Conservation (phyloP, 2,329 filamentous ascomycete genomes). For the Apiospora phragmitis region DNA sequence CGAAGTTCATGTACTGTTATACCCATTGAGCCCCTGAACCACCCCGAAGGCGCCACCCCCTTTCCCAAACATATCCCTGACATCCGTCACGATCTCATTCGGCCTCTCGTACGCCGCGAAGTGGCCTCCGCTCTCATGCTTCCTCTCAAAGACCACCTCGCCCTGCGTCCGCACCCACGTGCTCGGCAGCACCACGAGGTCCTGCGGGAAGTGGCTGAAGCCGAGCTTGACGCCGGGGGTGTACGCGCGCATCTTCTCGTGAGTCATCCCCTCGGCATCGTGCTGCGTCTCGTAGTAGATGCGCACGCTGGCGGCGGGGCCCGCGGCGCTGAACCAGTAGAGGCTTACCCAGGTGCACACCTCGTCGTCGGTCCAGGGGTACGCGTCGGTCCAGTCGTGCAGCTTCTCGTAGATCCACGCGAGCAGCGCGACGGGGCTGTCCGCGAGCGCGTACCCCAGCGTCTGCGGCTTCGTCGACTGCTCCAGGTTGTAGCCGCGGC, state of each 20-base stretch:
- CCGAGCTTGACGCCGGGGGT: conserved; percentile 38
- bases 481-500: conserved; percentile 57
- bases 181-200: conserved; percentile 54
- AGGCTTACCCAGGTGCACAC: conserved; percentile 73
- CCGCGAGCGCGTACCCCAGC: conserved; percentile 66
- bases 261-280: conserved; percentile 21
- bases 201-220: conserved; percentile 58
- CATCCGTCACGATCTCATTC: conserved; percentile 50
- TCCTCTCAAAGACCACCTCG: conserved; percentile 56
- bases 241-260: conserved; percentile 24
- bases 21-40: conserved; percentile 29
- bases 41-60: conserved; percentile 44
- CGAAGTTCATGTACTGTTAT: conserved; percentile 12
- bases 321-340: conserved; percentile 70
- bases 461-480: conserved; percentile 74
- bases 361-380: conserved; percentile 75
- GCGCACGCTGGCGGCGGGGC: conserved; percentile 62
- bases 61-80: conserved; percentile 59
- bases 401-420: conserved; percentile 84
- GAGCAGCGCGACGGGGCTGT: conserved; percentile 69
- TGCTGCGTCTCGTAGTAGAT: conserved; percentile 73
- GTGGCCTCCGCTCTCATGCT: conserved; percentile 55
- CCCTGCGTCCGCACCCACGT: conserved; percentile 61
- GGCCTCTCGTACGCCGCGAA: conserved; percentile 63
- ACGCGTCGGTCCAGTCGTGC: conserved; percentile 72